These are phyloP conservation scores for Theileria annulata DNA, from an alignment of 169 alveolate genomes.

Conservation along the genomic window DNA sequence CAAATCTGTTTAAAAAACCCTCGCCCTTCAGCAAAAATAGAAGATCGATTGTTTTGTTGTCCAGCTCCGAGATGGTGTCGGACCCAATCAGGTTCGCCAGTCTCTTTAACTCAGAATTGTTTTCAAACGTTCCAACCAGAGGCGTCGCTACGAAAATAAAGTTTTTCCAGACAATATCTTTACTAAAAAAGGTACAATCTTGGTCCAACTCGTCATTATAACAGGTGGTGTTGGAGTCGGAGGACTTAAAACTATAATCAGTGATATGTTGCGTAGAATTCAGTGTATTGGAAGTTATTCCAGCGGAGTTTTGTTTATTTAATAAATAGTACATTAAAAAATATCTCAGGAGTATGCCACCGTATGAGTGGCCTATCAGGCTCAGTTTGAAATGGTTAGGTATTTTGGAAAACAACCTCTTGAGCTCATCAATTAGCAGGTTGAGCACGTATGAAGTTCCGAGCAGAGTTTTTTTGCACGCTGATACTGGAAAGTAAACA, in stretches of 20 bases:
- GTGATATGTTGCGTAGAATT: neutral
- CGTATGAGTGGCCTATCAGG: constrained; percentile 77
- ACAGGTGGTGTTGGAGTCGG: neutral
- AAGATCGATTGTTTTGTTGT: constrained; percentile 67
- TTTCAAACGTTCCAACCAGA: constrained; percentile 74
- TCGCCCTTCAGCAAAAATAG: constrained; percentile 60
- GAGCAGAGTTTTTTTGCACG: constrained; percentile 69
- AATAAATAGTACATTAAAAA: constrained; percentile 53
- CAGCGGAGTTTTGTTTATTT: constrained; percentile 2
- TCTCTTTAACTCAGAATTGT: constrained; percentile 54
- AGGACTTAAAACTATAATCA: neutral
- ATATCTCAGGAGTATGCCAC: constrained; percentile 68
- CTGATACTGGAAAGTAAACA: constrained; percentile 69
- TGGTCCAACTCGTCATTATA: neutral
- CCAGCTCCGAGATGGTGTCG: constrained; percentile 68
- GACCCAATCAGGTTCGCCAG: constrained; percentile 68
- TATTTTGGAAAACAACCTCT: constrained; percentile 53
- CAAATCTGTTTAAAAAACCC: constrained; percentile 60
- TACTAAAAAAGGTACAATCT: neutral
- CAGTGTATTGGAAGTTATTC: constrained; percentile 8
- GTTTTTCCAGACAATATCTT: constrained; percentile 67
- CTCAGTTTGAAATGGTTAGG: constrained; percentile 61
- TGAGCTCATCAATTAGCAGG: constrained; percentile 64
- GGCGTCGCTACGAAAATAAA: constrained; percentile 77
- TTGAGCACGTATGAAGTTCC: constrained; percentile 73